Evolutionary conservation across 352 stramenopile species (phyloP).

Genomic region (Globisporangium cystogenes): DNA sequence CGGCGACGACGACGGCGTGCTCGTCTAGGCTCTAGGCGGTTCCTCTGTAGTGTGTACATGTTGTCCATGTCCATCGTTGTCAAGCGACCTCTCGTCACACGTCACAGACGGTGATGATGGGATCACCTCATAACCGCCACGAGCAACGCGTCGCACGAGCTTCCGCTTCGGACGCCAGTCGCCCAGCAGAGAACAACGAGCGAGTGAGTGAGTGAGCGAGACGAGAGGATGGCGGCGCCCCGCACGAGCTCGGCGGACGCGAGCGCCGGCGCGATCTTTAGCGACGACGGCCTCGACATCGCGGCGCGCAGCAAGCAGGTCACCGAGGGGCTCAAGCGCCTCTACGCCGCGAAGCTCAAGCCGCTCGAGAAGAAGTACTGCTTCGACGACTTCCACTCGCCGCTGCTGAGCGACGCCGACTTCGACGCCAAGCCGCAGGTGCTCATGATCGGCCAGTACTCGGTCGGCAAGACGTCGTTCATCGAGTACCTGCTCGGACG

Average conservation of each 20-base stretch:
- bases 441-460: constrained; percentile 98
- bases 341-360: constrained; percentile 71
- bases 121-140: too few species aligned
- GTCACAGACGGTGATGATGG: not conserved
- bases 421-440: constrained; percentile 98
- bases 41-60: too few species aligned
- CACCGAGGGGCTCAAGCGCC: constrained; percentile 75
- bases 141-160: not conserved
- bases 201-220: too few species aligned
- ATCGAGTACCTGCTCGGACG: constrained; percentile 95
- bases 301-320: constrained; percentile 59
- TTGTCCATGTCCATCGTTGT: too few species aligned
- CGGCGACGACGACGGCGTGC: constrained; percentile 10
- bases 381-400: constrained; percentile 92
- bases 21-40: too few species aligned
- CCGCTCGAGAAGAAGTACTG: constrained; percentile 90
- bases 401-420: constrained; percentile 91
- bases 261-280: constrained; percentile 22
- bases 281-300: constrained; percentile 59
- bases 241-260: not conserved
- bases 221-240: too few species aligned
- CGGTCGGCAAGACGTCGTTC: constrained; percentile 98
- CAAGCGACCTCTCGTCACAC: not conserved
- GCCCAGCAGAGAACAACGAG: too few species aligned
- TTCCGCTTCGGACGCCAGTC: too few species aligned